Conservation (phyloP, 2,329 filamentous ascomycete species). For the Diaporthe sp. region DNA sequence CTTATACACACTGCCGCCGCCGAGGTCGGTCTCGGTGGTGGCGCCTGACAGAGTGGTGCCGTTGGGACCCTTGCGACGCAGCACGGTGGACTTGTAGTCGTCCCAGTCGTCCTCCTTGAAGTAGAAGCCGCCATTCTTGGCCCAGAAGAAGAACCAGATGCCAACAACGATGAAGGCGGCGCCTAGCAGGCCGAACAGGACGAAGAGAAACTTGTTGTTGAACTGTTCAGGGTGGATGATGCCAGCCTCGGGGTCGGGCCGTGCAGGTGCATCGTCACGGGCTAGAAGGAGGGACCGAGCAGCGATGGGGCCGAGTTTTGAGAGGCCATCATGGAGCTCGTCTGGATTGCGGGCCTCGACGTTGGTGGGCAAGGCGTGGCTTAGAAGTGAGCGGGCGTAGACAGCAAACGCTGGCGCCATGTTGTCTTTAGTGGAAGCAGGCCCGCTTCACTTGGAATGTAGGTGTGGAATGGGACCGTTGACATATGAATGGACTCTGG, state of each 20-base stretch:
- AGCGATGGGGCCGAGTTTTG: conserved; percentile 58
- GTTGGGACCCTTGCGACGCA: conserved; percentile 90
- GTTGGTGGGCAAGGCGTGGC: conserved; percentile 50
- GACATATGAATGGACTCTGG: conserved; percentile 35
- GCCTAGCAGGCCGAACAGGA: conserved; percentile 87
- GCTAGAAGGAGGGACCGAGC: conserved; percentile 59
- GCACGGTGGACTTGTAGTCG: conserved; percentile 95
- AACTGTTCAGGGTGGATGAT: conserved; percentile 68
- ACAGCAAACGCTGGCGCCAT: conserved; percentile 57
- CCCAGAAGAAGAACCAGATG: conserved; percentile 99
- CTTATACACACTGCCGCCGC: conserved; percentile 88
- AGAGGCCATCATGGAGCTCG: conserved; percentile 46
- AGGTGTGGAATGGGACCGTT: conserved; percentile 22
- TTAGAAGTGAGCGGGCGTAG: conserved; percentile 44
- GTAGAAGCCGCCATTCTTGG: conserved; percentile 93
- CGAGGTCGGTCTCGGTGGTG: conserved; percentile 84
- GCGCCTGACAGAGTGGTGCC: conserved; percentile 87
- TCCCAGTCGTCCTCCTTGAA: conserved; percentile 94
- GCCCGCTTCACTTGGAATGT: conserved; percentile 36
- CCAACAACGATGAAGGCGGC: conserved; percentile 79
- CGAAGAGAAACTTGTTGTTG: conserved; percentile 81
- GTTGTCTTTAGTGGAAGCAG: conserved; percentile 36
- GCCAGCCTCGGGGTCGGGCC: conserved; percentile 60
- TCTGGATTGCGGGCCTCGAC: conserved; percentile 47
- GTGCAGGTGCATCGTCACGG: conserved; percentile 52